Base-by-base conservation (phyloP, 129 eudicot genomes). In the Gnaphalium uliginosum region DNA sequence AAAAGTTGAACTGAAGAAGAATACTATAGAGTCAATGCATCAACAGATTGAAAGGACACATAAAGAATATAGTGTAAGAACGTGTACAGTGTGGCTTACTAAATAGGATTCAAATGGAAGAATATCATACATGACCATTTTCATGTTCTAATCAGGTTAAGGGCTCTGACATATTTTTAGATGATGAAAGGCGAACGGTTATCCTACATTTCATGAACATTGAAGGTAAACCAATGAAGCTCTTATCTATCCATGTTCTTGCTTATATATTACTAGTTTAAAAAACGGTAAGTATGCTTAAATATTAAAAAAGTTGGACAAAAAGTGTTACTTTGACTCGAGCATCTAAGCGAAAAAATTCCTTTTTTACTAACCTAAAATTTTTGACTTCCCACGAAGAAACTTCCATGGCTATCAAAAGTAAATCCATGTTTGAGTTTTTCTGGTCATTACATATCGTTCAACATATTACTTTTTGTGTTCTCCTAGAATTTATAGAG, bases 161-260 rank as follows among this genome's bases (percentile, higher is more conserved):
- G 7, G 76, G 79, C 22, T 65, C 62, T 39, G 65, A 76, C 7
- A 61, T 69, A 76, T 78, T 64, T 69, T 76, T 71, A 5, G 66
- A 86, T 51, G 91, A 88, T 66, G 86, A 85, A 43, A 62, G 82
- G 25, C 81, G 69, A 81, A 84, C 64, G 73, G 82, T 81, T 25
- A 81, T 90, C 78, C 86, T 82, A 13, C 91, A 86, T 21, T 90
- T 88, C 65, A 84, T 90, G 93, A 73, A 80, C 66, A 90, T 90
- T 53, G 93, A 90, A 88, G 96, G 96, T 90, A 81, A 76, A 68
- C n/a, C n/a, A n/a, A n/a, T n/a, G n/a, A n/a, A n/a, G n/a, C n/a
- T n/a, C n/a, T n/a, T n/a, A n/a, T n/a, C n/a, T n/a, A n/a, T n/a
- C n/a, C n/a, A n/a, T n/a, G n/a, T n/a, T n/a, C n/a, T n/a, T n/a